Evolutionary conservation across 2,329 filamentous ascomycete species (phyloP), one percentile per base, ranked within the genome.

Genomic region (Cladosporium sp.): DNA sequence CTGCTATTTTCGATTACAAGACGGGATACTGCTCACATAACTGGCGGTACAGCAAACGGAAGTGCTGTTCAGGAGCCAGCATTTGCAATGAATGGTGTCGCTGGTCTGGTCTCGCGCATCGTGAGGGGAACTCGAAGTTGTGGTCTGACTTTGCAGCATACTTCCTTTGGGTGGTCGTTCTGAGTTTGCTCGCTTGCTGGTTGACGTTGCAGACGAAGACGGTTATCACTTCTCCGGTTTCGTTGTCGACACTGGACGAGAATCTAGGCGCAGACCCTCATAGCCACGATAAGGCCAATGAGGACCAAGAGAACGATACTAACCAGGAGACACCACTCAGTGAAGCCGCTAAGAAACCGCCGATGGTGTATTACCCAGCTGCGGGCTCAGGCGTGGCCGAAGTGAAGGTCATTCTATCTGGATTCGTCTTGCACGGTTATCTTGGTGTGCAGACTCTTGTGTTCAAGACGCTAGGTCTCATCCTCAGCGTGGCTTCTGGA

Each of bases 351-450:
- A 65, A 73, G 1, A 78, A 82, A 0, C 85, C 89, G 2, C 91
- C 92, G 0, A 96, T 96, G 89, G 86, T 94, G 5, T 99, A 97
- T 78, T 99, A 97, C 77, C 93, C 95, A 8, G 95, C 94, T 66
- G 94, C 94, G 49, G 95, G 95, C 58, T 97, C 93, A 78, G 95
- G 95, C 72, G 95, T 99, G 14, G 95, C 95, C 7, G 95, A 99
- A 80, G 94, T 98, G 64, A 93, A 95, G 69, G 95, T 98, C 66
- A 98, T 98, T 66, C 86, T 98, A n/a, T 97, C 93, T 73, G 95
- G 95, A 6, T 99, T 98, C 74, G 94, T 99, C 64, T 82, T 99
- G 64, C 95, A 98, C 82, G 94, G 95, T 1, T 98, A 98, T 75
- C 85, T 99, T 8, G 95, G 95, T 71, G 78, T 96, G 46, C 91